A percentile compares a stretch with the other conserved stretches of the same genome.
These are phyloP conservation scores for Ustulina deusta DNA, from an alignment of 2,329 filamentous ascomycete species.

Conservation along the genomic window DNA sequence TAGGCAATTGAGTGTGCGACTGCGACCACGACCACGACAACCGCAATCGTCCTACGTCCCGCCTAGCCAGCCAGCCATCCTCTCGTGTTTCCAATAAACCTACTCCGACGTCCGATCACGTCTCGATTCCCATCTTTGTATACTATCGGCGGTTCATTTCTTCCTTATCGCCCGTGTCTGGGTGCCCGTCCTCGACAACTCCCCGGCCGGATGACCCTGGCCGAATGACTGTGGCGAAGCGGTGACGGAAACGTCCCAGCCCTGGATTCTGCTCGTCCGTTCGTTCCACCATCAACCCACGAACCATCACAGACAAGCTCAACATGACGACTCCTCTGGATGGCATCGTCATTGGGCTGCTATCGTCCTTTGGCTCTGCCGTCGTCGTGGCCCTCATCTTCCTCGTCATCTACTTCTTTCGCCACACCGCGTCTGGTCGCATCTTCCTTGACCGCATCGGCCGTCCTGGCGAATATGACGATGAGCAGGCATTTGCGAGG, in stretches of 20 bases:
- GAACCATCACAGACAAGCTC: conserved; percentile 26
- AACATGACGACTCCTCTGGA: conserved; percentile 57
- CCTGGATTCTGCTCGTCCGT: conserved; percentile 19
- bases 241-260: conserved; percentile 49
- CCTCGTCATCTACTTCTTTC: conserved; percentile 90
- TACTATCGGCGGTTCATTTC: neutral
- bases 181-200: conserved; percentile 46
- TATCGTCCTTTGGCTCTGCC: conserved; percentile 94
- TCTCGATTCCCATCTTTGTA: neutral
- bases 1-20: conserved; percentile 20
- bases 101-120: neutral
- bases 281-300: conserved; percentile 18
- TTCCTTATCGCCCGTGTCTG: conserved; percentile 36
- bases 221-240: conserved; percentile 47
- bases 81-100: neutral
- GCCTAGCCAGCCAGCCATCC: neutral
- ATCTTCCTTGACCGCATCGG: conserved; percentile 95
- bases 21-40: conserved; percentile 12
- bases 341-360: conserved; percentile 92
- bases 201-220: conserved; percentile 47
- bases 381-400: conserved; percentile 84
- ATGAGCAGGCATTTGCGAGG: conserved; percentile 92
- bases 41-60: neutral
- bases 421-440: conserved; percentile 86
- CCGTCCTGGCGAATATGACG: conserved; percentile 94